A percentile compares a stretch with the other conserved stretches of the same genome.
Evolutionary conservation across 202 grass and related monocot genomes (phyloP).

Genomic region (Setaria viridis): DNA sequence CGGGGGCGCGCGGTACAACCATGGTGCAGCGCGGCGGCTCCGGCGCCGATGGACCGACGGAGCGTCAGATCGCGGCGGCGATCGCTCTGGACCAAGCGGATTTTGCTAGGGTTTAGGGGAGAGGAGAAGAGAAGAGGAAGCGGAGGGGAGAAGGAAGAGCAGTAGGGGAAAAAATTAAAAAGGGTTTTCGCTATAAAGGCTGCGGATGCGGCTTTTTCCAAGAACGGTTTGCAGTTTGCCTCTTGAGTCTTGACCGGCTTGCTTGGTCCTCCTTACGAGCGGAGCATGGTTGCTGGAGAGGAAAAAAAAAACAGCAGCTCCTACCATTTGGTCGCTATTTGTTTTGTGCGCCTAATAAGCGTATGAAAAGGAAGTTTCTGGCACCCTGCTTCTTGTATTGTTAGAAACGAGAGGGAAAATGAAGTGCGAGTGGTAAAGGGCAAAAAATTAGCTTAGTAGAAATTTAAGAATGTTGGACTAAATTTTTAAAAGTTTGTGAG

Average conservation of each 20-base stretch:
- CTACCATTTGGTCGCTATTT: too few relatives aligned
- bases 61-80: slow-evolving; percentile 1
- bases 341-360: too few relatives aligned
- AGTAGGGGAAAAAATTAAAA: neutral
- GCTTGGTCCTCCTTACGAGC: too few relatives aligned
- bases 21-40: slow-evolving; percentile 34
- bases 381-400: too few relatives aligned
- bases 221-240: neutral
- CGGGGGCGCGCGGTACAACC: slow-evolving; percentile 55
- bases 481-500: too few relatives aligned
- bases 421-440: too few relatives aligned
- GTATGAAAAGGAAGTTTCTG: too few relatives aligned
- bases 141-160: neutral
- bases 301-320: too few relatives aligned
- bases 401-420: too few relatives aligned
- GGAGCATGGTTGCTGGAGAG: too few relatives aligned
- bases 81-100: slow-evolving; percentile 18
- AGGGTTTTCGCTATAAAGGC: slow-evolving; percentile 15
- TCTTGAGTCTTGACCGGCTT: neutral
- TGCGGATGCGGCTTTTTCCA: neutral
- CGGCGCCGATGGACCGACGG: neutral
- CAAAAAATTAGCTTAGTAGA: too few relatives aligned
- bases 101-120: slow-evolving; percentile 51
- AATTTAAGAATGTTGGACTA: too few relatives aligned
- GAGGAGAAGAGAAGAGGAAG: neutral